Base-by-base conservation (phyloP, 768 basidiomycete genomes). In the Mycena pura region DNA sequence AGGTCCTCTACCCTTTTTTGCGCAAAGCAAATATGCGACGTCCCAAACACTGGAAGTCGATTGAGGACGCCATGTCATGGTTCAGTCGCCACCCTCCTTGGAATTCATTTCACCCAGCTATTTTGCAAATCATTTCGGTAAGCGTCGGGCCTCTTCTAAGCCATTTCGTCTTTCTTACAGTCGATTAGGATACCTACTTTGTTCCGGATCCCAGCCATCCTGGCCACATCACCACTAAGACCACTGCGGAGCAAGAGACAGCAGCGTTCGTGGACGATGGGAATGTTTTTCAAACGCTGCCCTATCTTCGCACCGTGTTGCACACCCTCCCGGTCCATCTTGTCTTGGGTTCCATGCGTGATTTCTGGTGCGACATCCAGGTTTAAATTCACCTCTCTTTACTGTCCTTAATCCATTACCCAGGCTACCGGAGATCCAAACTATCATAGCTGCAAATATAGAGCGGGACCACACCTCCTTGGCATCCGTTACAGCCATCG, bases 181-280 rank as follows among this genome's bases (percentile, higher is more conserved):
- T n/a, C n/a, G n/a, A n/a, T n/a, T 21, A n/a, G n/a, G n/a, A n/a
- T n/a, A n/a, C n/a, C n/a, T n/a, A n/a, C n/a, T n/a, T n/a, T 22
- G 53, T 63, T 14, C 50, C 55, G 48, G 55, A 63, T 51, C 27
- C 36, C 9, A 29, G 36, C 11, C 36, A 44, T 28, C 56, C 55
- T 15, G 50, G 55, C 15, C 60, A 40, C 22, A 40, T 69, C n/a
- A 63, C 66, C 13, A 69, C 62, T 11, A 69, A 69, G 58, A 69
- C 68, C 21, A 67, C 55, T 10, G 51, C 67, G 25, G 63, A 69
- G 49, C 66, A 69, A 36, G 68, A 69, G 56, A 69, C 61, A 1
- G 66, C 66, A 5, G 54, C 50, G 29, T 69, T 67, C 19, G 38
- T 67, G 13, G 62, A 69, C 45, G 57, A 67, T 27, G 65, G 68